These are phyloP conservation scores for Nicotiana knightiana DNA, from an alignment of 257 asterid species.

Conservation along the genomic window DNA sequence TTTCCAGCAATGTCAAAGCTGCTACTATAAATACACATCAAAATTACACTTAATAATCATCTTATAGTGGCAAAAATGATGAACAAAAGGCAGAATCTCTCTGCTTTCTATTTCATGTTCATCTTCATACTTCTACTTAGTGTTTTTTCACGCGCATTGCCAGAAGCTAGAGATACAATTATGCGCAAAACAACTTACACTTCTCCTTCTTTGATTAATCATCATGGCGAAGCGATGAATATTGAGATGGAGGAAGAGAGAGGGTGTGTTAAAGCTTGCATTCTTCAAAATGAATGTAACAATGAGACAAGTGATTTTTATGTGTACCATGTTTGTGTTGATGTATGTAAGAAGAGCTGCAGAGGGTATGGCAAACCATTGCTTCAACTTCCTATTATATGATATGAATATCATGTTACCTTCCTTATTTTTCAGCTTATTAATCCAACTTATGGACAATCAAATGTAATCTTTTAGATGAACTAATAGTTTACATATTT, in stretches of 20 bases:
- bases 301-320: background rate
- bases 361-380: background rate
- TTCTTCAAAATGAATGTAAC: background rate
- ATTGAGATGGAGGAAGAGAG: background rate
- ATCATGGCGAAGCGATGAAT: background rate
- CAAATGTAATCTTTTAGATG: too few species aligned
- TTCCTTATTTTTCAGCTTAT: too few species aligned
- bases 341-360: background rate
- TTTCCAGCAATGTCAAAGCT: too few species aligned
- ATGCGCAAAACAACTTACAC: background rate
- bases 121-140: background rate
- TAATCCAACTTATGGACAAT: too few species aligned
- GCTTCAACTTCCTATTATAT: background rate
- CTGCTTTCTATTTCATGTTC: background rate
- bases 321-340: conserved; percentile 1
- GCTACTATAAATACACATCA: too few species aligned
- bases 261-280: background rate
- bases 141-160: too few species aligned
- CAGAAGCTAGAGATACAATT: too few species aligned
- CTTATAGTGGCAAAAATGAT: too few species aligned
- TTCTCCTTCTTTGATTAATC: background rate
- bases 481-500: too few species aligned
- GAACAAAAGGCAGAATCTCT: too few species aligned
- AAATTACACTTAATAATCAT: too few species aligned
- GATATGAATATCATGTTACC: background rate